Percentiles rank a stretch among this genome's conserved stretches.
Conservation (phyloP, 352 stramenopile genomes). For the Phytophthora ohioensis region DNA sequence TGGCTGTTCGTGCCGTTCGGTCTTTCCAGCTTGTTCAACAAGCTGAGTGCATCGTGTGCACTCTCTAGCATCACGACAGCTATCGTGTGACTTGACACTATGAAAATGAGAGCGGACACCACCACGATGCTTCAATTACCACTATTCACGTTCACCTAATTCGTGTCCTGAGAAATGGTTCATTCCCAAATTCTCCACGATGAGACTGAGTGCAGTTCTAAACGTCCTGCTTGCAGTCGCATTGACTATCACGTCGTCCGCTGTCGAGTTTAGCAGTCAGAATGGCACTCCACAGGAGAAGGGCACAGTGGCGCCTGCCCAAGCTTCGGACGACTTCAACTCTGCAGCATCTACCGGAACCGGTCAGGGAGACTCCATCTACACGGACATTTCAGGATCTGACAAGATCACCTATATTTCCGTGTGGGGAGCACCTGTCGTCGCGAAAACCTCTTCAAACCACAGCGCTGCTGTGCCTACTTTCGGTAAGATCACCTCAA, state of each 20-base stretch:
- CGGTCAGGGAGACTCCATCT: background rate
- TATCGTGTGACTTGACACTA: background rate
- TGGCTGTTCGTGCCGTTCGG: background rate
- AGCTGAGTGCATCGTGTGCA: background rate
- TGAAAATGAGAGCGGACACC: background rate
- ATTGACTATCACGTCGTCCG: background rate
- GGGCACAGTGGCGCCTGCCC: background rate
- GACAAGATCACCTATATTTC: slow-evolving; percentile 16
- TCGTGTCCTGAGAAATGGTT: background rate
- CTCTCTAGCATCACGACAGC: background rate
- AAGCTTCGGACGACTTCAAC: background rate
- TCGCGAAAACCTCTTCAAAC: slow-evolving; percentile 25
- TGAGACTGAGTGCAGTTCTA: background rate
- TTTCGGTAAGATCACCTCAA: slow-evolving; percentile 30
- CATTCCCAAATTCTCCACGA: slow-evolving; percentile 6
- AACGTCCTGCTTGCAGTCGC: background rate
- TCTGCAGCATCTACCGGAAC: background rate
- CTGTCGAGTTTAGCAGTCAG: background rate
- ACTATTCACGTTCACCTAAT: background rate
- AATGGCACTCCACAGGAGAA: background rate
- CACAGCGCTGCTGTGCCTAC: slow-evolving; percentile 13
- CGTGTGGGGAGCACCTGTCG: slow-evolving; percentile 23
- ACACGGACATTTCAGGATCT: background rate
- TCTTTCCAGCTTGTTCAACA: slow-evolving; percentile 7
- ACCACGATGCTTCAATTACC: background rate